These are phyloP conservation scores for Cytospora schulzeri DNA, from an alignment of 2,329 filamentous ascomycete species.

Conservation along the genomic window DNA sequence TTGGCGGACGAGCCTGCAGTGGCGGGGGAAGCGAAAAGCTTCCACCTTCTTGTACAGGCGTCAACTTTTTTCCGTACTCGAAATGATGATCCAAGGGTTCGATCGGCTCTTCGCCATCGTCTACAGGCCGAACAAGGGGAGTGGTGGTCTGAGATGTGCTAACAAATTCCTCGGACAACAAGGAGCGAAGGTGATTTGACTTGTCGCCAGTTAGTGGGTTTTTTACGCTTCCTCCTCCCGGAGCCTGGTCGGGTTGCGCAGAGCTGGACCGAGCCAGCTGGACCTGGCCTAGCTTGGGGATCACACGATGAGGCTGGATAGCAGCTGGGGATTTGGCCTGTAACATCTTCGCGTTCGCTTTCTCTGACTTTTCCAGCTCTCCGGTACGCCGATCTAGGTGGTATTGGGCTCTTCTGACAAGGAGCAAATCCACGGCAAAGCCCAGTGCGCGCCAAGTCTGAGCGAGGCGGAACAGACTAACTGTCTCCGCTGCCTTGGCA, in stretches of 20 bases:
- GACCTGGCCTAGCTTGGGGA: conserved; percentile 14
- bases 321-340: conserved; percentile 19
- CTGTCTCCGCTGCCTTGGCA: conserved; percentile 58
- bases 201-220: conserved; percentile 40
- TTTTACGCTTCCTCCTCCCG: conserved; percentile 25
- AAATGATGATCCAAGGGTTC: conserved; percentile 33
- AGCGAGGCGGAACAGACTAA: conserved; percentile 60
- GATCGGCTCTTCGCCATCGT: conserved; percentile 36
- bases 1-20: conserved; percentile 34
- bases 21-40: conserved; percentile 53
- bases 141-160: conserved; percentile 66
- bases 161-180: conserved; percentile 59
- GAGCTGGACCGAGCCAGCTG: conserved; percentile 5
- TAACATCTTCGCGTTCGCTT: conserved; percentile 28
- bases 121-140: conserved; percentile 57
- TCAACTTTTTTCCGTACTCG: conserved; percentile 43
- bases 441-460: conserved; percentile 66
- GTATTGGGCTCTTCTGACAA: conserved; percentile 57
- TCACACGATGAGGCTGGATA: neutral
- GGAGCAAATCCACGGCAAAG: conserved; percentile 57
- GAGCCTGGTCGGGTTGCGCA: neutral
- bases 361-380: conserved; percentile 35
- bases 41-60: conserved; percentile 53
- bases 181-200: conserved; percentile 42
- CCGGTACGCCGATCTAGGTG: conserved; percentile 55